A percentile compares a stretch with the other conserved stretches of the same genome.
These are phyloP conservation scores for Talaromyces verruculosus DNA, from an alignment of 2,329 filamentous ascomycete species.

Conservation along the genomic window DNA sequence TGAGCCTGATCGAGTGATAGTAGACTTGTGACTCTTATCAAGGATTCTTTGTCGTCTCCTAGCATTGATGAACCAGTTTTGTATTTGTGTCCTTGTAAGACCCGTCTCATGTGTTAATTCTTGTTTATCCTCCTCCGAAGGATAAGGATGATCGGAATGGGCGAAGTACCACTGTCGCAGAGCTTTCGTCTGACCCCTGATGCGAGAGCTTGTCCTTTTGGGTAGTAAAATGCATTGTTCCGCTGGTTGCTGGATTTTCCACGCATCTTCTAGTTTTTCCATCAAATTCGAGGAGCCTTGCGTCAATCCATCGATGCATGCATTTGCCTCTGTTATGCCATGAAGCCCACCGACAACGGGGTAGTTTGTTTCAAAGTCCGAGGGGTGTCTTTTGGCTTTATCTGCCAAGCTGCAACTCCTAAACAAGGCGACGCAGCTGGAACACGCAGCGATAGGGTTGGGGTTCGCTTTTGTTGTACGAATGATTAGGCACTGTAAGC, in stretches of 20 bases:
- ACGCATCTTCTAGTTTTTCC: not conserved
- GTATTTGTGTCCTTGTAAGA: slow-evolving; percentile 48
- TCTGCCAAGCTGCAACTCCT: slow-evolving; percentile 52
- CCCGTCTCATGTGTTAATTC: slow-evolving; percentile 46
- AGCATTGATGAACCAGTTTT: slow-evolving; percentile 55
- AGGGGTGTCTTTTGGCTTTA: slow-evolving; percentile 47
- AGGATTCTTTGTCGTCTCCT: slow-evolving; percentile 48
- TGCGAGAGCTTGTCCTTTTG: slow-evolving; percentile 25
- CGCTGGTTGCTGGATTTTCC: not conserved
- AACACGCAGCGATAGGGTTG: slow-evolving; percentile 51
- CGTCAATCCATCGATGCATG: too few species aligned
- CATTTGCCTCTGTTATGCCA: slow-evolving; percentile 46
- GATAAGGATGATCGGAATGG: slow-evolving; percentile 52
- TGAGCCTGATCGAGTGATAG: slow-evolving; percentile 40
- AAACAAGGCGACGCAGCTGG: slow-evolving; percentile 54
- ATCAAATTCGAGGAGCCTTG: not conserved
- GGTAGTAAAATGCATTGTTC: not conserved
- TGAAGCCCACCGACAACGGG: slow-evolving; percentile 54
- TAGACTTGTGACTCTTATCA: slow-evolving; percentile 30
- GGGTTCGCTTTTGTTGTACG: slow-evolving; percentile 51
- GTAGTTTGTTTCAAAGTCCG: slow-evolving; percentile 48
- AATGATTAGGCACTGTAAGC: slow-evolving; percentile 52
- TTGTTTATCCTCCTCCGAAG: slow-evolving; percentile 49
- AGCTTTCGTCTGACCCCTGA: slow-evolving; percentile 34
- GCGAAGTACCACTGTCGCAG: slow-evolving; percentile 50